Conservation (phyloP, 2,329 filamentous ascomycete species). For the Cercospora nicotianae region DNA sequence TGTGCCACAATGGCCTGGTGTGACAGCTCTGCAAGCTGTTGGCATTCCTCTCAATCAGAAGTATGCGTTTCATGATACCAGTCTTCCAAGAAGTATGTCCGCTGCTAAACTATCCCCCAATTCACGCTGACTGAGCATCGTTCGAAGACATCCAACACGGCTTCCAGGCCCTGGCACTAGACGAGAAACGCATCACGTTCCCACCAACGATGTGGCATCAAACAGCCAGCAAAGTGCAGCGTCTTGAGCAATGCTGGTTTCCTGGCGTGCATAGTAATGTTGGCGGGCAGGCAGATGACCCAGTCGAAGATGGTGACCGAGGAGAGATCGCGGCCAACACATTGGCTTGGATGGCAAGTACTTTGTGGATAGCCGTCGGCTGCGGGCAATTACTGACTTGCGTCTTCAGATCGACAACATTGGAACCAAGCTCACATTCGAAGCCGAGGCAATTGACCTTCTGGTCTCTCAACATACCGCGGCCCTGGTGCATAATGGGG, state of each 20-base stretch:
- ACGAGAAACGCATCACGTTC: slow-evolving; percentile 40
- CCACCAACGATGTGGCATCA: slow-evolving; percentile 41
- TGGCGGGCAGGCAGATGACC: slow-evolving; percentile 36
- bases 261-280: slow-evolving; percentile 44
- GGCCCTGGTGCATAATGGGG: slow-evolving; percentile 10
- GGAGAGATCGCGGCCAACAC: slow-evolving; percentile 21
- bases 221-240: slow-evolving; percentile 33
- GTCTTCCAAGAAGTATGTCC: slow-evolving; percentile 32
- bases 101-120: neutral
- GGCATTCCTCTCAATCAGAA: slow-evolving; percentile 24
- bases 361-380: neutral
- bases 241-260: slow-evolving; percentile 47
- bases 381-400: neutral
- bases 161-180: slow-evolving; percentile 42
- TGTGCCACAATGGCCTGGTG: slow-evolving; percentile 19
- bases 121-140: neutral
- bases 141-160: slow-evolving; percentile 36
- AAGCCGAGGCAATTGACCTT: slow-evolving; percentile 15
- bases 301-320: slow-evolving; percentile 1
- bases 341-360: slow-evolving; percentile 23
- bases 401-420: slow-evolving; percentile 19
- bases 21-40: slow-evolving; percentile 35
- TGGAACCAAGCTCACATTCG: slow-evolving; percentile 20
- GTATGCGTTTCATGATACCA: slow-evolving; percentile 48
- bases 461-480: slow-evolving; percentile 14